Conservation (phyloP, 305 asterid genomes). For the Salvia sclarea region DNA sequence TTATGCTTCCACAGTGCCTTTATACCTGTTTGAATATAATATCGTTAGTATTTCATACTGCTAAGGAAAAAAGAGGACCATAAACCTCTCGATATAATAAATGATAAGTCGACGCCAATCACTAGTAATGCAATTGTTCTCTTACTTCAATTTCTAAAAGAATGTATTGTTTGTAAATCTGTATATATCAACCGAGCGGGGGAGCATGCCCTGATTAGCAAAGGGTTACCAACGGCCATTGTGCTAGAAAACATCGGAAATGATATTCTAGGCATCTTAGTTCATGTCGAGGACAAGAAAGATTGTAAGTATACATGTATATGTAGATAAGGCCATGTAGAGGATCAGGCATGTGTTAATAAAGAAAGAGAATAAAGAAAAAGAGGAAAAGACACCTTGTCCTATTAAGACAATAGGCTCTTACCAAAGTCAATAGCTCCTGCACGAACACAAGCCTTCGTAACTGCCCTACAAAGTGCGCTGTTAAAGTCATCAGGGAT, state of each 20-base stretch:
- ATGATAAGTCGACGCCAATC: conserved; percentile 16
- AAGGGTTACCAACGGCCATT: background rate
- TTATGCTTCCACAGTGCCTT: conserved; percentile 76
- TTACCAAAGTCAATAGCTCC: conserved; percentile 84
- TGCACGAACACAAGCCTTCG: conserved; percentile 83
- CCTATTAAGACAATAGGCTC: conserved; percentile 19
- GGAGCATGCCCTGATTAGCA: background rate
- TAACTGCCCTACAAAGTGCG: conserved; percentile 83
- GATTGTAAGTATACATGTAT: background rate
- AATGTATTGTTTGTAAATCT: conserved; percentile 5
- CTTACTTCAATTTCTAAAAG: conserved; percentile 1
- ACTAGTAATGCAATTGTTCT: conserved; percentile 17
- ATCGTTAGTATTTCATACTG: conserved; percentile 10
- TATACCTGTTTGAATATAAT: conserved; percentile 53
- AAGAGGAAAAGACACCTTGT: conserved; percentile 7
- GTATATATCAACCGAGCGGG: background rate
- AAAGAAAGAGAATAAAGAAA: conserved; percentile 1
- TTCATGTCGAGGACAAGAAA: conserved; percentile 6
- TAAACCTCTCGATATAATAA: conserved; percentile 9
- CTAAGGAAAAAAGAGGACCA: conserved; percentile 1
- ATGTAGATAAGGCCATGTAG: background rate
- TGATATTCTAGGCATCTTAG: conserved; percentile 8
- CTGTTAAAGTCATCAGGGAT: conserved; percentile 69
- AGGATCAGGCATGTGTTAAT: conserved; percentile 18
- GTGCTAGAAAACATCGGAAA: background rate